These are phyloP conservation scores for Phytophthora constricta DNA, from an alignment of 352 stramenopile genomes.

Conservation along the genomic window DNA sequence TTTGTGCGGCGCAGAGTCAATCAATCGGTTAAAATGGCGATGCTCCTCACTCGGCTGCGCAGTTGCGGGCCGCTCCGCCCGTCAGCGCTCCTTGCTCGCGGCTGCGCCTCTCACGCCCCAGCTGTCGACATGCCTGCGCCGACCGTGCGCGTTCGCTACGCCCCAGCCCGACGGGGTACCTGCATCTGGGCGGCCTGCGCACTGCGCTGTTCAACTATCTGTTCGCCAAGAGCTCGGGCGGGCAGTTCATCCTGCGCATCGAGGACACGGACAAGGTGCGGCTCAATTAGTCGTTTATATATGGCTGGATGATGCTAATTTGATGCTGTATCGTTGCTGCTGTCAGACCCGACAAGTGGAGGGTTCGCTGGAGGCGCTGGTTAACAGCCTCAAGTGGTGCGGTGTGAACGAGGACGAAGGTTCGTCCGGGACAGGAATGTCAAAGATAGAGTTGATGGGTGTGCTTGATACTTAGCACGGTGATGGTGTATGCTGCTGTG, in stretches of 20 bases:
- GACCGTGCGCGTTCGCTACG: slow-evolving; percentile 83
- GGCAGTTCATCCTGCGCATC: slow-evolving; percentile 91
- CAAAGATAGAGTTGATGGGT: not conserved
- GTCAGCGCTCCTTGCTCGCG: slow-evolving; percentile 20
- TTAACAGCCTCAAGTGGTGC: slow-evolving; percentile 93
- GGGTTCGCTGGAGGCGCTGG: slow-evolving; percentile 83
- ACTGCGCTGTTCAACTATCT: slow-evolving; percentile 95
- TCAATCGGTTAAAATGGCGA: slow-evolving; percentile 8
- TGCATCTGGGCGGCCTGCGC: slow-evolving; percentile 91
- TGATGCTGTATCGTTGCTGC: not conserved
- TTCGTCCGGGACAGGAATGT: slow-evolving; percentile 13
- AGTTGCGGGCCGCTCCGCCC: slow-evolving; percentile 5
- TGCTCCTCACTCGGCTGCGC: slow-evolving; percentile 37
- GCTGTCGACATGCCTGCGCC: slow-evolving; percentile 4
- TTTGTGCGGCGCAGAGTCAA: slow-evolving; percentile 18
- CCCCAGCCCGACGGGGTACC: slow-evolving; percentile 90
- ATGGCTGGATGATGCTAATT: slow-evolving; percentile 12
- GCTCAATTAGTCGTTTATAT: not conserved
- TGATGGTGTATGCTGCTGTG: slow-evolving; percentile 7
- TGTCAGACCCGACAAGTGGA: slow-evolving; percentile 82
- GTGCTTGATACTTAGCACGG: too few species aligned
- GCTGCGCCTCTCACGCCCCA: slow-evolving; percentile 19
- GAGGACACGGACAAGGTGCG: slow-evolving; percentile 92
- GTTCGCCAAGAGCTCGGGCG: slow-evolving; percentile 84
- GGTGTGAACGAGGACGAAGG: slow-evolving; percentile 98